Evolutionary conservation across 1,284 basidiomycete species (phyloP).

Genomic region (Cryptococcus sp.): DNA sequence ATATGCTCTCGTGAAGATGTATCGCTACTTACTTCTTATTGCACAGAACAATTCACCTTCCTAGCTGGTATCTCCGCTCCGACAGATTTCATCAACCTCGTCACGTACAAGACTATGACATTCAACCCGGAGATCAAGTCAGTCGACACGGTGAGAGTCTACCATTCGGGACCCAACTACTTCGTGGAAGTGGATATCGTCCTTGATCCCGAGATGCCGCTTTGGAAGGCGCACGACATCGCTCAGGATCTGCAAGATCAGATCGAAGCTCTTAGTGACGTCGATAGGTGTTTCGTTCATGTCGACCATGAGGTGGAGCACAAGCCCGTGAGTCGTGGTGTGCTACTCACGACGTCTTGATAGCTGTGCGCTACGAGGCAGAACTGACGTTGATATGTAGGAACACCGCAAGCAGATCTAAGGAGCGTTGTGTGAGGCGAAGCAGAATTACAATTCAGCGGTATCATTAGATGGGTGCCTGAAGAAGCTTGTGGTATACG

Average conservation of each 20-base stretch:
- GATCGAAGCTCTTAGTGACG: conserved; percentile 86
- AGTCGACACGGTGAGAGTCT: conserved; percentile 85
- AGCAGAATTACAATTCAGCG: background rate
- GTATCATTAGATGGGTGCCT: no score
- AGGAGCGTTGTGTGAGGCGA: background rate
- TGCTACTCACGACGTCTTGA: background rate
- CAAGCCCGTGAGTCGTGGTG: conserved; percentile 44
- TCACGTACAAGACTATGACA: conserved; percentile 90
- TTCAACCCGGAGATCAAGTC: conserved; percentile 82
- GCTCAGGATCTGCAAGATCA: conserved; percentile 91
- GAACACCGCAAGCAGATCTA: conserved; percentile 41
- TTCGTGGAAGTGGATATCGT: conserved; percentile 95
- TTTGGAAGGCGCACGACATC: conserved; percentile 90
- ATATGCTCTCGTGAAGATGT: background rate
- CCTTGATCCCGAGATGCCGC: conserved; percentile 81
- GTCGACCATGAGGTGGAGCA: conserved; percentile 91
- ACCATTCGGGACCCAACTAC: conserved; percentile 74
- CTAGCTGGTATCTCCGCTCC: conserved; percentile 90
- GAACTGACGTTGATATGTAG: conserved; percentile 13
- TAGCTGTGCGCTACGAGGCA: background rate
- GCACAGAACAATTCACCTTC: conserved; percentile 70
- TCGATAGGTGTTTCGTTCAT: conserved; percentile 89
- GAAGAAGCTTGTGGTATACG: background rate
- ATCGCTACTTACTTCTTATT: background rate
- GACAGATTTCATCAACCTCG: conserved; percentile 82